Percentiles rank a stretch among this genome's conserved stretches.
phyloP scores from a whole-genome alignment of 345 rosid species.

The Mangifera indica region DNA sequence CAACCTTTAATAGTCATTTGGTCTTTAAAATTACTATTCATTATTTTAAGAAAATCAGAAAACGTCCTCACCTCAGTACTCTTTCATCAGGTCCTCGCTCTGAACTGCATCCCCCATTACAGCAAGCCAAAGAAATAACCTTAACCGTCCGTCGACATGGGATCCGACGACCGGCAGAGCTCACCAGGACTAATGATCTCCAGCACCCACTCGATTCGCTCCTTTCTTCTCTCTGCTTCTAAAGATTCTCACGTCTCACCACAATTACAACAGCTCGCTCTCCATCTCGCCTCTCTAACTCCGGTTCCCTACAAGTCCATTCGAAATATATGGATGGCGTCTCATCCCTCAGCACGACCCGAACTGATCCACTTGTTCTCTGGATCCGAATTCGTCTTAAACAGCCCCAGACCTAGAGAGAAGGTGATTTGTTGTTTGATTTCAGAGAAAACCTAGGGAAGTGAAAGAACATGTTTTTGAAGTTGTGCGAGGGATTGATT shows the following conservation, averaged over 20 bases:
- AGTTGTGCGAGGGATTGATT: background rate
- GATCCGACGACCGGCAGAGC: conserved; percentile 8
- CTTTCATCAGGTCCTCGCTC: background rate
- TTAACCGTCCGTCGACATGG: conserved; percentile 4
- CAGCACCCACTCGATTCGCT: conserved; percentile 37
- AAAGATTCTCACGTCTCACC: conserved; percentile 46
- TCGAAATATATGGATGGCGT: conserved; percentile 59
- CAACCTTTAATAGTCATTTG: no score
- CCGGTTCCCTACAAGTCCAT: conserved; percentile 54
- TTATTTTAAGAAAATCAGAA: no score
- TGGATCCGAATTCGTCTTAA: conserved; percentile 55
- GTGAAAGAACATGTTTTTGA: background rate
- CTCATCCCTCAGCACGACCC: conserved; percentile 48
- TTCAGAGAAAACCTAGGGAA: background rate
- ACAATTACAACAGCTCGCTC: conserved; percentile 54
- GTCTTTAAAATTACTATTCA: no score
- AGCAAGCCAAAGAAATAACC: background rate
- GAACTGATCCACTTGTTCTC: conserved; percentile 46
- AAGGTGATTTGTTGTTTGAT: conserved; percentile 44
- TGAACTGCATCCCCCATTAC: background rate
- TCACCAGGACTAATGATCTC: conserved; percentile 38
- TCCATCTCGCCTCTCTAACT: conserved; percentile 40
- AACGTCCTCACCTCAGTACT: background rate
- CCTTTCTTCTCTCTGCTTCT: conserved; percentile 53
- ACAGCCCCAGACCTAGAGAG: conserved; percentile 71